Base-by-base conservation (phyloP, 805 yeast species). In the Candida ovalis region DNA sequence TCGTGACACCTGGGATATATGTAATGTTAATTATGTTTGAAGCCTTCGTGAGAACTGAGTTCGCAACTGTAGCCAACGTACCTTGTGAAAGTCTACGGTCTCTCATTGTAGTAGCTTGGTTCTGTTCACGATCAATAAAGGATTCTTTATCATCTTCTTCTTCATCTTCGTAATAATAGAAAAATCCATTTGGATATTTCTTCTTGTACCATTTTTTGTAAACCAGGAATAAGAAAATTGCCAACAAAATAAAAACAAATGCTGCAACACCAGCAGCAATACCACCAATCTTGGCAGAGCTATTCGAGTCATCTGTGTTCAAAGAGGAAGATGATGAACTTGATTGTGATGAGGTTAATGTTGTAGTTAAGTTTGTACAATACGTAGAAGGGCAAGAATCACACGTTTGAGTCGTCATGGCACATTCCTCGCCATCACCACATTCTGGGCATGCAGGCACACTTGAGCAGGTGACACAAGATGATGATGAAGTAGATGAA, bases 1-100 rank as follows among this genome's bases (percentile, higher is more conserved):
- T 80, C 4, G 90, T 87, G 40, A 90, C 97, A 33, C 97, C 97
- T 0, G 97, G 98, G 50, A 91, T 88, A 62, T 90, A 91, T 2
- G 96, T 96, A 48, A 92, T 85, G 18, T 96, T 96, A 51, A 91
- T 77, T 54, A 91, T 82, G 65, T 91, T 90, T 13, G 96, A 86
- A 3, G 95, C 95, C 57, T 85, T 81, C 10, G 94, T 84, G 42
- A 84, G 73, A 13, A 84, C 78, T 6, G 90, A 78, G 27, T 86
- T 78, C 8, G 91, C 86, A 62, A 58, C 47, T 40, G 67, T 64
- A 4, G 63, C 51, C 23, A 57, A 55, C 37, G 70, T 64, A 13
- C 59, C 62, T 45, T 66, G 64, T 17, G 67, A 58, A 44, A 52
- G 37, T 49, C 66, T 58, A 45, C 56, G 58, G 47, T 55, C 59